Percentiles rank a stretch among this genome's conserved stretches.
These are phyloP conservation scores for Marchantia paleacea DNA, from an alignment of 225 moss, liverwort and hornwort genomes.

Conservation along the genomic window DNA sequence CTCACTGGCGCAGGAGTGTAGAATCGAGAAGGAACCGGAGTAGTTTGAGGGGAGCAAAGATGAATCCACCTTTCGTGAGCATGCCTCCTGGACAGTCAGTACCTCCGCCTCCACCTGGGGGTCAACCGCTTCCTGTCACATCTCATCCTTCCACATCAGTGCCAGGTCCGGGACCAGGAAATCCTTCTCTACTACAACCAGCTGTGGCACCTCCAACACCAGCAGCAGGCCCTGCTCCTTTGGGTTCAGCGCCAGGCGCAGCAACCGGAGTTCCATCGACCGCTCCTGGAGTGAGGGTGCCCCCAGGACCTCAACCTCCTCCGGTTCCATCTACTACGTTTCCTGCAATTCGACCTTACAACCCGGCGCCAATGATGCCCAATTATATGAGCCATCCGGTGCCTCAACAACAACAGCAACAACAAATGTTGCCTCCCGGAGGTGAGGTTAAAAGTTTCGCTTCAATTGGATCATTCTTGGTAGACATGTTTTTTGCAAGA, in stretches of 20 bases:
- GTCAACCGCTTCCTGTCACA: not conserved
- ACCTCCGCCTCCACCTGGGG: slow-evolving; percentile 11
- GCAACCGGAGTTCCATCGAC: slow-evolving; percentile 22
- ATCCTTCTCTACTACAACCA: not conserved
- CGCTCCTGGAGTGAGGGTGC: slow-evolving; percentile 24
- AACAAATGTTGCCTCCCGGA: slow-evolving; percentile 81
- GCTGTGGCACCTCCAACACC: slow-evolving; percentile 8
- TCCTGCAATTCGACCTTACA: slow-evolving; percentile 37
- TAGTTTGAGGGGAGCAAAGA: not conserved
- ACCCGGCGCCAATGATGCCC: slow-evolving; percentile 39
- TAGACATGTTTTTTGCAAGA: slow-evolving; percentile 33
- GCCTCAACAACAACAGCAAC: slow-evolving; percentile 32
- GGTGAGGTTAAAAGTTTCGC: slow-evolving; percentile 77
- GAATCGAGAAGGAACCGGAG: not conserved
- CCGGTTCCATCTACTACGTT: slow-evolving; percentile 24
- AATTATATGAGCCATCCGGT: slow-evolving; percentile 44
- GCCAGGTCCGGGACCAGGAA: slow-evolving; percentile 20
- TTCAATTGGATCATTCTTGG: slow-evolving; percentile 56
- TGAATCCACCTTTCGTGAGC: slow-evolving; percentile 35
- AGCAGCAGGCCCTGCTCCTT: slow-evolving; percentile 6
- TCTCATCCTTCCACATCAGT: slow-evolving; percentile 13
- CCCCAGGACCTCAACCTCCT: slow-evolving; percentile 16
- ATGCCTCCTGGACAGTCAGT: slow-evolving; percentile 30
- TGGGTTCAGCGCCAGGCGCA: slow-evolving; percentile 18
- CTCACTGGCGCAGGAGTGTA: slow-evolving; percentile 3